Evolutionary conservation across 1,139 yeast species (phyloP).

Genomic region (Suhomyces maxii): DNA sequence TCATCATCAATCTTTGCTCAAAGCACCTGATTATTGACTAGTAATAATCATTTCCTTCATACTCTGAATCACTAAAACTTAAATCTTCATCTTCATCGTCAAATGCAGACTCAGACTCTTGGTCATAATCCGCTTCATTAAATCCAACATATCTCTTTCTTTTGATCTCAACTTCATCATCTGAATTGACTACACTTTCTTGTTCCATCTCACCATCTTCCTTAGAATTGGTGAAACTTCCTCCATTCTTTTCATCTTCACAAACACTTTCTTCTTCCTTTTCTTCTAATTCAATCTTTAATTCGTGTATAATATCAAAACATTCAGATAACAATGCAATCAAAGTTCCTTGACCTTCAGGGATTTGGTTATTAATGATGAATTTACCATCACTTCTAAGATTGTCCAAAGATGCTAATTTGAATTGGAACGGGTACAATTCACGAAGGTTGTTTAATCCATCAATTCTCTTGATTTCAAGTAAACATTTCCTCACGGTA

Average conservation of each 20-base stretch:
- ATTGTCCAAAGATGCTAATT: conserved; percentile 85
- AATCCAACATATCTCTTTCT: conserved; percentile 46
- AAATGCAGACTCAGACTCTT: conserved; percentile 37
- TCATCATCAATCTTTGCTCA: neutral
- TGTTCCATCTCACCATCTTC: conserved; percentile 14
- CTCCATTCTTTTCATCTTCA: conserved; percentile 13
- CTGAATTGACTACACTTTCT: conserved; percentile 33
- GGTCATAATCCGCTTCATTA: conserved; percentile 50
- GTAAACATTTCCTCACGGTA: conserved; percentile 84
- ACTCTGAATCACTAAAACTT: conserved; percentile 32
- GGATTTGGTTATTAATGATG: conserved; percentile 80
- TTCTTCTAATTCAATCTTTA: conserved; percentile 85
- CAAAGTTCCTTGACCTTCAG: conserved; percentile 95
- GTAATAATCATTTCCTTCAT: conserved; percentile 49
- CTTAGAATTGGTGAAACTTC: conserved; percentile 17
- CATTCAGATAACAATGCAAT: conserved; percentile 91
- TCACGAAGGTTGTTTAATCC: conserved; percentile 86
- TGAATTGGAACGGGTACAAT: conserved; percentile 92
- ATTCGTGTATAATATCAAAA: conserved; percentile 87
- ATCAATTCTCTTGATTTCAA: conserved; percentile 89
- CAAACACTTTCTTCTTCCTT: conserved; percentile 38
- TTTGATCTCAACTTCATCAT: conserved; percentile 46
- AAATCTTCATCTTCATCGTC: conserved; percentile 27
- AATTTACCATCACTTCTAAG: conserved; percentile 88
- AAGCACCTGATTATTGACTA: conserved; percentile 1